Conservation (phyloP, 192 early-diverging fungal genomes). For the Backusella tarrabulga region DNA sequence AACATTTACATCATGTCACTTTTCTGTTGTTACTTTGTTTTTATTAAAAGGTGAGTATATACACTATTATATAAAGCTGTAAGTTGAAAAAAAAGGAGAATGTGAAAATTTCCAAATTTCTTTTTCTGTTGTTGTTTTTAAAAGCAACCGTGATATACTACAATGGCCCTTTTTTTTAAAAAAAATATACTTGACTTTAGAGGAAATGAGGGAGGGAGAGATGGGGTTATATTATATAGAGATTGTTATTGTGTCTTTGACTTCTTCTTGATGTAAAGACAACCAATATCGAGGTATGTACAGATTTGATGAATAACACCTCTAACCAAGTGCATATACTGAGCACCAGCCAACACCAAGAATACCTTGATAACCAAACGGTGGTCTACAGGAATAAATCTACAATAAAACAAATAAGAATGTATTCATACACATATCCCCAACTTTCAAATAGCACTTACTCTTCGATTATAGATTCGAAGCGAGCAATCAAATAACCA, state of each 20-base stretch:
- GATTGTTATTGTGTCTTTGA: constrained; percentile 17
- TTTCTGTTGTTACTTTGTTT: too few species aligned
- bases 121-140: too few species aligned
- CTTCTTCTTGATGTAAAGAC: constrained; percentile 76
- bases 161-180: background rate
- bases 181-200: background rate
- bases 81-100: too few species aligned
- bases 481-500: constrained; percentile 58
- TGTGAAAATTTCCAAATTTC: too few species aligned
- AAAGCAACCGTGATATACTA: too few species aligned
- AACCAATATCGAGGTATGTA: constrained; percentile 75
- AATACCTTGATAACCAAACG: constrained; percentile 10
- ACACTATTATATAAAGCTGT: too few species aligned
- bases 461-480: constrained; percentile 42
- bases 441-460: constrained; percentile 26
- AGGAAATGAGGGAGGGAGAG: background rate
- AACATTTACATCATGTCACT: too few species aligned
- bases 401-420: constrained; percentile 18
- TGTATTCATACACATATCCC: background rate
- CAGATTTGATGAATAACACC: constrained; percentile 74
- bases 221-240: background rate
- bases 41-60: too few species aligned
- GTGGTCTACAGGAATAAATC: constrained; percentile 28
- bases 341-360: constrained; percentile 18
- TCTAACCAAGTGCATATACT: constrained; percentile 70